Percentiles rank a stretch among this genome's conserved stretches.
phyloP scores from a whole-genome alignment of 768 basidiomycete species.

The Dioszegia crocea region DNA sequence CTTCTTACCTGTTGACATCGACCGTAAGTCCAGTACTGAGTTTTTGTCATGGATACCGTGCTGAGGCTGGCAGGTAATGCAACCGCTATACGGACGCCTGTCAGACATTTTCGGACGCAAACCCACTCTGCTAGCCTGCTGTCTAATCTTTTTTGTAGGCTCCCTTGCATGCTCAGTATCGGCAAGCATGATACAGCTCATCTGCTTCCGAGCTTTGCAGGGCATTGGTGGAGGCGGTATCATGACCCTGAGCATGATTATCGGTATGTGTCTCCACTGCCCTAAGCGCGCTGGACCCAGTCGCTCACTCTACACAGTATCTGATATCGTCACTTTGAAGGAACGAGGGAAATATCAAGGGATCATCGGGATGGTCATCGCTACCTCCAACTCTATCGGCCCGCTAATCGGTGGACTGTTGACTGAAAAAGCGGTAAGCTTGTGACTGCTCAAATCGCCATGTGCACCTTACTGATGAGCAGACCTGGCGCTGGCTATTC shows the following conservation, averaged over 20 bases:
- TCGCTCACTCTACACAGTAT: conserved; percentile 35
- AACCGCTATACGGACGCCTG: conserved; percentile 53
- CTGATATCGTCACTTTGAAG: conserved; percentile 69
- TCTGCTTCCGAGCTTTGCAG: conserved; percentile 65
- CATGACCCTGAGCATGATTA: conserved; percentile 65
- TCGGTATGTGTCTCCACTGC: conserved; percentile 50
- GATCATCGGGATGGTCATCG: conserved; percentile 61
- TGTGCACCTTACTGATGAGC: background rate
- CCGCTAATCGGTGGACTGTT: conserved; percentile 63
- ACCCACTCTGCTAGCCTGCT: conserved; percentile 58
- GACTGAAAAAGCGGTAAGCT: conserved; percentile 15
- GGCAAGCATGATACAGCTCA: conserved; percentile 62
- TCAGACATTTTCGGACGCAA: conserved; percentile 57
- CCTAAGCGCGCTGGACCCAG: background rate
- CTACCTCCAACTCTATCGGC: conserved; percentile 63
- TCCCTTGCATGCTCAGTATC: conserved; percentile 63
- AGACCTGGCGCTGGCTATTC: conserved; percentile 19
- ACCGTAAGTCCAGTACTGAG: background rate
- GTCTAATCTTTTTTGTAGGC: conserved; percentile 64
- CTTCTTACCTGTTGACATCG: conserved; percentile 58
- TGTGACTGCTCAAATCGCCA: background rate
- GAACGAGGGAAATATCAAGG: conserved; percentile 68
- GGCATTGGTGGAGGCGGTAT: conserved; percentile 70
- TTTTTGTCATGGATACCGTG: background rate
- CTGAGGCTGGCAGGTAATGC: conserved; percentile 53